Base-by-base conservation (phyloP, 345 rosid species). In the Ricinus communis region DNA sequence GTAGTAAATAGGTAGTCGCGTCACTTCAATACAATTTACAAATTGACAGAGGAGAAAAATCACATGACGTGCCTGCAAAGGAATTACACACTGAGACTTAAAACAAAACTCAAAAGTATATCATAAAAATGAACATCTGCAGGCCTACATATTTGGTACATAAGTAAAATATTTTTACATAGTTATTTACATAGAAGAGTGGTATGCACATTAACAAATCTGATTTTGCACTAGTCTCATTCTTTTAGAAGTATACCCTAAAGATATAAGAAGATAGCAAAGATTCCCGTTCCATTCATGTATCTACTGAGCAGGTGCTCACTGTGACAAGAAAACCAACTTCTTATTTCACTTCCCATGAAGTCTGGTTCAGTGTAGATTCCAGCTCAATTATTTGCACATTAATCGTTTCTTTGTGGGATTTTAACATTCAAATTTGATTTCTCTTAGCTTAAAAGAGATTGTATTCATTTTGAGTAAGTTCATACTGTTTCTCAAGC, bases 1-100 rank as follows among this genome's bases (percentile, higher is more conserved):
- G 80, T 77, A 79, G 89, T 95, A 95, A 59, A 88, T 85, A 62
- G 98, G 96, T 72, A 95, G 83, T 55, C 80, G 80, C 33, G 73
- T 80, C 55, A 93, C 98, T 78, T 92, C 98, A 64, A 95, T 74
- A 84, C 86, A 85, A 80, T 95, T 95, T 70, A 87, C 74, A n/a
- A 95, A 87, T 74, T 95, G 99, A 77, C 97, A 92, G 5, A 95
- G 87, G 69, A 95, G 98, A 67, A 89, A 82, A 67, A 92, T 27
- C 62, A 92, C 83, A 87, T 95, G 99, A 22, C 97, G 96, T 33
- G 71, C 88, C 99, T 95, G 85, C 56, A 84, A 24, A 69, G 31
- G 33, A 70, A 30, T 75, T 43, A 43, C 30, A 24, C 8, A 14
- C 16, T 54, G 61, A 53, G 63, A 15, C 19, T 38, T 24, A 12